A percentile compares a stretch with the other conserved stretches of the same genome.
These are phyloP conservation scores for Sphaerulina populicola DNA, from an alignment of 2,329 filamentous ascomycete species.

Conservation along the genomic window DNA sequence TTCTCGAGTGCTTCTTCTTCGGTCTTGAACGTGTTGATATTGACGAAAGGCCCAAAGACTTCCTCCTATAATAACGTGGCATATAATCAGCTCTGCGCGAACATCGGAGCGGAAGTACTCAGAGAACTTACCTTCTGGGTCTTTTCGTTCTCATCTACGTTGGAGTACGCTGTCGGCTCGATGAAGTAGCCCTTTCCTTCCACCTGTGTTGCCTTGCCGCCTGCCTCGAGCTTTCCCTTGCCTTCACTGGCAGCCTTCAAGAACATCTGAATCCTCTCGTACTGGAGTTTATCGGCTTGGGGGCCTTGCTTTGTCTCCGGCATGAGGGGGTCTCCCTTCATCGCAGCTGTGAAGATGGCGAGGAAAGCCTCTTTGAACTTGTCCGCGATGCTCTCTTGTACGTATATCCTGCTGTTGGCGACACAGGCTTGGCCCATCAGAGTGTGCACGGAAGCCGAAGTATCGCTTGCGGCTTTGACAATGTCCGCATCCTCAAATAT, in stretches of 20 bases:
- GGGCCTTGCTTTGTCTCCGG: conserved; percentile 63
- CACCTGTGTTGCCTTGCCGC: conserved; percentile 19
- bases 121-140: conserved; percentile 28
- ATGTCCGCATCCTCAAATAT: conserved; percentile 37
- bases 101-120: accelerated
- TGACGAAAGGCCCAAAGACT: conserved; percentile 36
- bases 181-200: conserved; percentile 39
- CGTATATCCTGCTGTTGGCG: conserved; percentile 52
- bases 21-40: conserved; percentile 33
- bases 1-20: conserved; percentile 32
- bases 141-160: conserved; percentile 36
- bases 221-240: conserved; percentile 22
- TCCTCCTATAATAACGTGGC: conserved; percentile 23
- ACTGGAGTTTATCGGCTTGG: conserved; percentile 49
- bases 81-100: not conserved
- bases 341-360: conserved; percentile 48
- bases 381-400: conserved; percentile 48
- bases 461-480: conserved; percentile 49
- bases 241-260: conserved; percentile 20
- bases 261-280: conserved; percentile 34
- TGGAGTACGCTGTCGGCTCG: conserved; percentile 42
- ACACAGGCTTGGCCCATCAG: conserved; percentile 55
- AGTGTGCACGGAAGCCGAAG: conserved; percentile 47
- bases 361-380: conserved; percentile 56
- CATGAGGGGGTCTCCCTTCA: conserved; percentile 60